Conservation (phyloP, 2,329 filamentous ascomycete species). For the Hymenoscyphus fraxineus region DNA sequence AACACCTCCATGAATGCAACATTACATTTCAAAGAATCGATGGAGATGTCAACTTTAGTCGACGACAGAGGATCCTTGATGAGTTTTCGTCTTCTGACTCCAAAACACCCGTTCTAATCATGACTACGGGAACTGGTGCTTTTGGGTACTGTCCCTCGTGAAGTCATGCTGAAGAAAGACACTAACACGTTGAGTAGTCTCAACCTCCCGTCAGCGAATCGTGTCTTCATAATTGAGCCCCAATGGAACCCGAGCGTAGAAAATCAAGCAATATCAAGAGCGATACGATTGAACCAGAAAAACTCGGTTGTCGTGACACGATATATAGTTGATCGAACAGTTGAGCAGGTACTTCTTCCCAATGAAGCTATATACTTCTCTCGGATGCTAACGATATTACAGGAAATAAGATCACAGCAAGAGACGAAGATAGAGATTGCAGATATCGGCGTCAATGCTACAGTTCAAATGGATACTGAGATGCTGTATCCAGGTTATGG, state of each 20-base stretch:
- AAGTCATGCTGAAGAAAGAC: background rate
- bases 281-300: constrained; percentile 27
- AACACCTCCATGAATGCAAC: constrained; percentile 27
- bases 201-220: constrained; percentile 27
- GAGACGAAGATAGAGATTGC: background rate
- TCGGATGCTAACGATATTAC: background rate
- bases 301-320: constrained; percentile 26
- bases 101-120: constrained; percentile 38
- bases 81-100: constrained; percentile 13
- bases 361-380: background rate
- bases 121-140: constrained; percentile 37
- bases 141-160: constrained; percentile 14
- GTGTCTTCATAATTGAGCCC: constrained; percentile 31
- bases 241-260: constrained; percentile 35
- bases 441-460: background rate
- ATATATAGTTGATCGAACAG: constrained; percentile 30
- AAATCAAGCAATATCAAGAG: constrained; percentile 28
- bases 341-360: constrained; percentile 23
- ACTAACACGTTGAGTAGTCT: constrained; percentile 5
- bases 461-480: background rate
- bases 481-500: background rate
- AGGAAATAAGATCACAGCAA: background rate
- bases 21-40: background rate
- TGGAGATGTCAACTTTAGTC: background rate
- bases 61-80: background rate